Evolutionary conservation across 169 alveolate species (phyloP), one percentile per base, ranked within the genome.

Genomic region (Eimeria praecox): DNA sequence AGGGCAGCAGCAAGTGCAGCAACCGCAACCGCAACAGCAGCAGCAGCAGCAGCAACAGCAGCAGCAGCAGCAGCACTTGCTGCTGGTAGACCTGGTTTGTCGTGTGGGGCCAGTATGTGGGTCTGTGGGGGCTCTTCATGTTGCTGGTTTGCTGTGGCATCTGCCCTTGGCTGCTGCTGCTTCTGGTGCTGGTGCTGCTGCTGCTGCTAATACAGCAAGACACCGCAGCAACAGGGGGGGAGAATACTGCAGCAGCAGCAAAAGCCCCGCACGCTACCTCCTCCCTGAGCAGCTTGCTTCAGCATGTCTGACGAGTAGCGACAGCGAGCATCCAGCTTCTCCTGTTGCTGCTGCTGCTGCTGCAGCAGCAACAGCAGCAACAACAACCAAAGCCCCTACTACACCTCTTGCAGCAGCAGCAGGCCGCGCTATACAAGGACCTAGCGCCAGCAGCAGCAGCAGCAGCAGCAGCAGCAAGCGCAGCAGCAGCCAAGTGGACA

Each of bases 91-190:
- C 40, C 54, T 85, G 35, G 69, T 59, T 14, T 85, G 78, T 56
- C 92, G 92, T 59, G 59, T 85, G 64, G 92, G 92, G 40, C 92
- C 92, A 1, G 92, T 85, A n/a, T 85, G 92, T 56, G 92, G 92
- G 4, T 85, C 92, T 35, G 92, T 85, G 22, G 92, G 92, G 2
- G 56, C 75, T 24, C 92, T 85, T 14, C 92, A 85, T 44, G 77
- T 85, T 30, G 92, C 92, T 18, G 92, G 92, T 35, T 22, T 85
- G 59, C 78, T 85, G 92, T 85, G 92, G 92, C 92, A 85, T 20
- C 59, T 85, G 75, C 92, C 92, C 18, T 35, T 85, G 27, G 80
- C 77, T 85, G 80, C 92, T 49, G 49, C 92, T 52, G 64, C 90
- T 4, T 30, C 69, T 80, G 89, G 73, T 2, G 9, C 56, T 75